phyloP scores from a whole-genome alignment of 2,329 filamentous ascomycete species.

The Exophiala phaeomuriformis region DNA sequence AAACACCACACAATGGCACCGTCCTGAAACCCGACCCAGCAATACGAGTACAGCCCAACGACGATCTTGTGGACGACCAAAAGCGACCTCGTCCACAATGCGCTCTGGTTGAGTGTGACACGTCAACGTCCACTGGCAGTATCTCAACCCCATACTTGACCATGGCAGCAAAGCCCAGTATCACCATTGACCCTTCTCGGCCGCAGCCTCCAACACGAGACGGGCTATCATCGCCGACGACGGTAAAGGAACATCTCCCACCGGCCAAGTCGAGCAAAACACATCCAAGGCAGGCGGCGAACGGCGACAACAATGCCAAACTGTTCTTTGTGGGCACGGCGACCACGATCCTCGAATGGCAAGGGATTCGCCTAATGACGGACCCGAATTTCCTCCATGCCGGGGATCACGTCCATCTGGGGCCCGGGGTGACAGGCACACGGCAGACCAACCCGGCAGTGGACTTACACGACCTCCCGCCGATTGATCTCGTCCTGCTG shows the following conservation, averaged over 20 bases:
- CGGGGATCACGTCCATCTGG: conserved; percentile 60
- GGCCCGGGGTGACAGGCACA: conserved; percentile 52
- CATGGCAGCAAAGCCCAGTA: conserved; percentile 11
- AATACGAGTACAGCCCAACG: too few relatives aligned
- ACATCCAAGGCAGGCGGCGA: conserved; percentile 28
- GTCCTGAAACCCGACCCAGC: too few relatives aligned
- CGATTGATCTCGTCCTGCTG: conserved; percentile 53
- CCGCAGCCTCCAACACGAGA: conserved; percentile 37
- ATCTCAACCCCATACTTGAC: background rate
- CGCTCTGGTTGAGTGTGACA: background rate
- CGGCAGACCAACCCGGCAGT: conserved; percentile 54
- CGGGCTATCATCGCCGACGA: conserved; percentile 18
- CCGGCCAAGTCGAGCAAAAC: conserved; percentile 40
- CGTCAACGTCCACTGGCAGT: background rate
- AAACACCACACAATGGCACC: too few relatives aligned
- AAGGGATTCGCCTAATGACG: conserved; percentile 36
- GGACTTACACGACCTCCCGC: conserved; percentile 52
- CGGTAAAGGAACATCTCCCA: conserved; percentile 34
- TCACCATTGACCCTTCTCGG: conserved; percentile 10
- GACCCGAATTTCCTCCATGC: conserved; percentile 59
- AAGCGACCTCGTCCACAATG: background rate
- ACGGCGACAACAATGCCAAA: conserved; percentile 31
- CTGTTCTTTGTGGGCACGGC: conserved; percentile 38
- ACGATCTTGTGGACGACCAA: background rate
- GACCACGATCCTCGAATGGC: conserved; percentile 38